Conservation (phyloP, 495 filamentous ascomycete species). For the Aspergillus avenaceus region DNA sequence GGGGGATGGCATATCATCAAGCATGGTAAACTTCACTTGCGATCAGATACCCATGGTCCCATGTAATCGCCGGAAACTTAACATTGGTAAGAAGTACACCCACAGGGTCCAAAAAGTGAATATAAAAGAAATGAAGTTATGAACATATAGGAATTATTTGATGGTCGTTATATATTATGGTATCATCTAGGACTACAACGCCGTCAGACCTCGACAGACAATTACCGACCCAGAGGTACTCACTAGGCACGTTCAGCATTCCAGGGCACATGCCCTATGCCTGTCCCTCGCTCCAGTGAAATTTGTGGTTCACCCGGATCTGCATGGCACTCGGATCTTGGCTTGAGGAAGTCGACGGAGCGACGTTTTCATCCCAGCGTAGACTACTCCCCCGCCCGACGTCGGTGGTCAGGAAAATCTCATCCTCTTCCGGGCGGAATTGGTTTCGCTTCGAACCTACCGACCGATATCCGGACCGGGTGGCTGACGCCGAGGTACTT, state of each 20-base stretch:
- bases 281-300: conserved; percentile 3
- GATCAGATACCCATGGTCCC: too few species aligned
- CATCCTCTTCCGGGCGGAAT: conserved; percentile 9
- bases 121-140: too few species aligned
- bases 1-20: too few species aligned
- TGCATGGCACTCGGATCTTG: conserved; percentile 2
- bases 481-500: not conserved
- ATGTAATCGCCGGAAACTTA: too few species aligned
- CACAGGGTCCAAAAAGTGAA: too few species aligned
- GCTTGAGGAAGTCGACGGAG: not conserved
- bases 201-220: not conserved
- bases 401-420: conserved; percentile 10
- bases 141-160: too few species aligned
- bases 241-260: not conserved
- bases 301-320: conserved; percentile 7
- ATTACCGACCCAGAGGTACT: not conserved
- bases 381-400: not conserved
- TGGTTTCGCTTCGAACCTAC: not conserved
- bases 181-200: too few species aligned
- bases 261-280: not conserved
- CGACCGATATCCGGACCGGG: conserved; percentile 1
- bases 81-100: too few species aligned
- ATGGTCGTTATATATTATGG: too few species aligned
- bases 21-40: too few species aligned
- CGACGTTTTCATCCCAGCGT: not conserved